phyloP scores from a whole-genome alignment of 2,329 filamentous ascomycete species.

The Sporothrix sp. region DNA sequence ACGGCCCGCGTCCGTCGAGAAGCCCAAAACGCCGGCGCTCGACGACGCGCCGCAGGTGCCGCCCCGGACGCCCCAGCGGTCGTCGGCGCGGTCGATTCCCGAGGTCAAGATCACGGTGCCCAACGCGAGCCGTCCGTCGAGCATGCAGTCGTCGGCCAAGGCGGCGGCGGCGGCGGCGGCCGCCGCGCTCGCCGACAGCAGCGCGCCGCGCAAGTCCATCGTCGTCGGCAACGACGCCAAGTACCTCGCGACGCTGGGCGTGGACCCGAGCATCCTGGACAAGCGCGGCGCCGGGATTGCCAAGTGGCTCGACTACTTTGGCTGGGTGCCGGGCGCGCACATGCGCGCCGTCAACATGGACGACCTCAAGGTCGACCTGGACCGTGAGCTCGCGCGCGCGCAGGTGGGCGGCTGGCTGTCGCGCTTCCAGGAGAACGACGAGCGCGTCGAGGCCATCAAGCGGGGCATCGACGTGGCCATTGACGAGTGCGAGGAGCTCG shows the following conservation, averaged over 20 bases:
- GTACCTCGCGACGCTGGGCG: conserved; percentile 66
- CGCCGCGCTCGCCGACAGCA: conserved; percentile 18
- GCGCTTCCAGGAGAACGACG: conserved; percentile 76
- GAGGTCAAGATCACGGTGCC: conserved; percentile 50
- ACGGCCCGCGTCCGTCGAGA: conserved; percentile 32
- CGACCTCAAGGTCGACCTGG: conserved; percentile 70
- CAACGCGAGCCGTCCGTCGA: conserved; percentile 31
- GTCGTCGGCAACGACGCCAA: conserved; percentile 66
- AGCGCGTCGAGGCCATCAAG: conserved; percentile 78
- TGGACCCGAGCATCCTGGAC: conserved; percentile 68
- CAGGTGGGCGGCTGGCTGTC: conserved; percentile 90
- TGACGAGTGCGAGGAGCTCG: conserved; percentile 88
- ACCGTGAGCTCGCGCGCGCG: conserved; percentile 78
- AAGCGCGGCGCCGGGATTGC: conserved; percentile 72
- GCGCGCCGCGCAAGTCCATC: conserved; percentile 46
- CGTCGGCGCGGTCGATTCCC: conserved; percentile 41
- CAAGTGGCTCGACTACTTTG: conserved; percentile 73
- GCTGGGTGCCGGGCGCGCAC: conserved; percentile 70
- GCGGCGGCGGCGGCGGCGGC: conserved; percentile 19
- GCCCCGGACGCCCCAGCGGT: conserved; percentile 25
- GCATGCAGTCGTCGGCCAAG: conserved; percentile 30
- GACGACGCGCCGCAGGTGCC: conserved; percentile 20
- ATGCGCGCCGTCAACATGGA: conserved; percentile 68
- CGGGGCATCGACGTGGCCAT: conserved; percentile 82
- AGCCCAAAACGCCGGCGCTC: conserved; percentile 26